Base-by-base conservation (phyloP, 805 yeast species). In the Lachancea waltii region DNA sequence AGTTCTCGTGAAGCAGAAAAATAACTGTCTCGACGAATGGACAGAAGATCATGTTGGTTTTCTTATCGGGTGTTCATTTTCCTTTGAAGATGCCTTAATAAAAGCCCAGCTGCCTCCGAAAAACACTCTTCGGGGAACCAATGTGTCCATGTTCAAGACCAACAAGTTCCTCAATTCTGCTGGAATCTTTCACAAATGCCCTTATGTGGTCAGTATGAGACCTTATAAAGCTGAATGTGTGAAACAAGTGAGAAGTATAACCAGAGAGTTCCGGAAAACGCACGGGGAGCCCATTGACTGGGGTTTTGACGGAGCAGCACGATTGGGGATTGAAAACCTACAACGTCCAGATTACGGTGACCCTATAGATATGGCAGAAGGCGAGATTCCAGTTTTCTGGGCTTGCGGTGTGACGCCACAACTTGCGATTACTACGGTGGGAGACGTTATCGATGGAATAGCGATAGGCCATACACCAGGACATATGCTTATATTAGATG, bases 391-490 rank as follows among this genome's bases (percentile, higher is more conserved):
- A 2, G 68, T 65, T 2, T 67, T 67, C 39, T 67, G 70, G 70
- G 70, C 62, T 1, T 67, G 71, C 40, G 70, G 70, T 5, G 69
- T 67, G 16, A 65, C 70, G 7, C 68, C 70, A 3, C 69, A 65
- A 41, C 30, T 49, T 3, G 67, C 65, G 3, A 60, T 62, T 11
- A 45, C 50, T 36, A 41, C 48, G 17, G 47, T 49, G 7, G 64
- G 61, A 13, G 44, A 43, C 10, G 33, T 45, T 28, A 56, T 63
- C 11, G 45, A 49, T 11, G 69, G 65, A 4, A 45, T 43, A 6
- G 58, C 58, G 2, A 52, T 64, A 47, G 56, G 62, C 1, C 70
- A 64, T 41, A 45, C 54, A 7, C 66, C 69, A 10, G 68, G 68
- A 0, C 57, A 49, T 27, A 63, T 63, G 68, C 43, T 65, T n/a